A percentile compares a stretch with the other conserved stretches of the same genome.
phyloP scores from a whole-genome alignment of 2,329 filamentous ascomycete species.

The Fusarium buxicola region DNA sequence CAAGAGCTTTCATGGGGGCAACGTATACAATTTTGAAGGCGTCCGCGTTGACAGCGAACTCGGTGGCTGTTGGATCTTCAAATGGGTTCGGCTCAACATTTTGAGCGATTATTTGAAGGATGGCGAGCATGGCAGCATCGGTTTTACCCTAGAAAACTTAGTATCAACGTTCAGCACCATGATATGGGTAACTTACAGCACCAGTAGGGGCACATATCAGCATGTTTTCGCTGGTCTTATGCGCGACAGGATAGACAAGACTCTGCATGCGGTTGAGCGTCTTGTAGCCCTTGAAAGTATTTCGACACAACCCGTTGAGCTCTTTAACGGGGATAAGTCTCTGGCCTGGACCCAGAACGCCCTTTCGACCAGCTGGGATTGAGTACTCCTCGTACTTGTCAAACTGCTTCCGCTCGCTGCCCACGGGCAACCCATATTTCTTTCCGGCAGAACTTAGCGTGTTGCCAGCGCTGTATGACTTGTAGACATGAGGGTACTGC shows the following conservation, averaged over 20 bases:
- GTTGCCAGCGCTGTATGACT: constrained; percentile 84
- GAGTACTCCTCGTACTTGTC: constrained; percentile 90
- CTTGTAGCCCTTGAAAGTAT: constrained; percentile 96
- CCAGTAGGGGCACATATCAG: constrained; percentile 97
- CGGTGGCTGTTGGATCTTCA: constrained; percentile 76
- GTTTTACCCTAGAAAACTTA: constrained; percentile 79
- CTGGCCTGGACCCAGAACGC: constrained; percentile 76
- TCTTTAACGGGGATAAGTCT: constrained; percentile 82
- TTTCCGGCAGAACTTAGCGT: constrained; percentile 82
- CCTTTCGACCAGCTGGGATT: constrained; percentile 85
- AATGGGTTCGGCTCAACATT: constrained; percentile 84
- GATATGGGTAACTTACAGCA: constrained; percentile 66
- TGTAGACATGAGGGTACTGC: constrained; percentile 95
- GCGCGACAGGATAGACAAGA: constrained; percentile 93
- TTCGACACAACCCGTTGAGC: constrained; percentile 87
- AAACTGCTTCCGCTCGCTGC: constrained; percentile 76
- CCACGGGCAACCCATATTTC: constrained; percentile 84
- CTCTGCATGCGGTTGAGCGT: constrained; percentile 98
- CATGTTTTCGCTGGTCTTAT: constrained; percentile 98
- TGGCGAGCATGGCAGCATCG: constrained; percentile 96
- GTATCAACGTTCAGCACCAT: not conserved
- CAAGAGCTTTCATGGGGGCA: constrained; percentile 97
- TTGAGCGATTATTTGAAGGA: constrained; percentile 89
- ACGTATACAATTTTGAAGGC: constrained; percentile 99
- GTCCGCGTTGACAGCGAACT: constrained; percentile 85